These are phyloP conservation scores for Penicillium goetzii DNA, from an alignment of 495 filamentous ascomycete genomes.

Conservation along the genomic window DNA sequence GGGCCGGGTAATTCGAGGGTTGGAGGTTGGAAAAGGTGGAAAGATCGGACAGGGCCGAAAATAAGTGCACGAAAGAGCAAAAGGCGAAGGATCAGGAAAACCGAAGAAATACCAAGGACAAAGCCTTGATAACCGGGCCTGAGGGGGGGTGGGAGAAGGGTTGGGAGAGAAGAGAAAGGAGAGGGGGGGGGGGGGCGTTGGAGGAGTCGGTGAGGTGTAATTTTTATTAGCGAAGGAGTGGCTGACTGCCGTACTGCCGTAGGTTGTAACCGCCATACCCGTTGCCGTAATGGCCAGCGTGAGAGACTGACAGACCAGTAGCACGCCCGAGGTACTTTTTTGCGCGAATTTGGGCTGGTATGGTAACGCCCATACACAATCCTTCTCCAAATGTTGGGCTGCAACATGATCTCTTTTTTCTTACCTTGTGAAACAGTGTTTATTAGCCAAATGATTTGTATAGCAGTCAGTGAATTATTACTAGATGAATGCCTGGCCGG, in stretches of 20 bases:
- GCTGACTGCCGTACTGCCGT: conserved; percentile 19
- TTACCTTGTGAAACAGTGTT: not conserved
- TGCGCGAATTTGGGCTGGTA: conserved; percentile 19
- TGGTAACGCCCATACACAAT: conserved; percentile 20
- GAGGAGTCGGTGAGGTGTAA: conserved; percentile 39
- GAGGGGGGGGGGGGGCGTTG: conserved; percentile 24
- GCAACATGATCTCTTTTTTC: conserved; percentile 7
- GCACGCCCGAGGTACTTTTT: conserved; percentile 13
- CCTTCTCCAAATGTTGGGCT: conserved; percentile 21
- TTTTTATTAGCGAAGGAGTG: conserved; percentile 37
- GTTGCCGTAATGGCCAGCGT: not conserved
- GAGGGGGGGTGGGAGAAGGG: conserved; percentile 12
- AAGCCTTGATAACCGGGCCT: conserved; percentile 41
- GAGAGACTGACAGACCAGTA: not conserved
- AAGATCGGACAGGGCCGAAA: conserved; percentile 14
- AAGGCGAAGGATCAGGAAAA: conserved; percentile 21
- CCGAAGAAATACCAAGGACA: conserved; percentile 40
- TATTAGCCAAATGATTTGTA: not conserved
- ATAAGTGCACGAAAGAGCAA: conserved; percentile 4
- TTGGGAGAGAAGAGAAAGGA: conserved; percentile 21
- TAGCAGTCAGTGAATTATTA: not conserved
- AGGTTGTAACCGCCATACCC: not conserved
- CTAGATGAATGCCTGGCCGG: not conserved
- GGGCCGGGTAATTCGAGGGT: conserved; percentile 11
- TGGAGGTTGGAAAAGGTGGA: not conserved